Base-by-base conservation (phyloP, 306 rosid genomes). In the Heteromeles arbutifolia region DNA sequence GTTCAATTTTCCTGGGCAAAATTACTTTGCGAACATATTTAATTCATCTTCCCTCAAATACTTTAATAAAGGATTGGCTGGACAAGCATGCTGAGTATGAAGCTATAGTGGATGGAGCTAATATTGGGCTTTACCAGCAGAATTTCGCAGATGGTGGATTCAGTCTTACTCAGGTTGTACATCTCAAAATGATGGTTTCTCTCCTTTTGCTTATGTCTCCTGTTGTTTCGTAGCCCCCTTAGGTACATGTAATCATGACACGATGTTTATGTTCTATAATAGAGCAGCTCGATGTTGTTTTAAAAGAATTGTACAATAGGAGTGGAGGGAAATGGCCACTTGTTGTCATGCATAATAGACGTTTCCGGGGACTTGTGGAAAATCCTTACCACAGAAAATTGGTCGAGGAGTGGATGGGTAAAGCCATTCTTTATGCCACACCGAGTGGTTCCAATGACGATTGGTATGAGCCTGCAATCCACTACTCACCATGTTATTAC, bases 141-240 rank as follows among this genome's bases (percentile, higher is more conserved):
- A 95, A 95, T 90, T 95, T 90, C 83, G 90, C 96, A 15, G 96
- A 90, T 71, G 98, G 96, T 76, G 91, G 96, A 83, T 95, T 95
- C 80, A 90, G 88, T 79, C 74, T 85, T 78, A 69, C 88, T 67
- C 97, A 89, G 98, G 98, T 94, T 90, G 77, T 81, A 72, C 54
- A 80, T 75, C 75, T 67, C 57, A 65, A 34, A 37, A 34, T 57
- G 57, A 76, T 48, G 31, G 24, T 64, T 26, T 50, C 45, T 41
- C 59, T 74, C 65, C 1, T n/a, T 75, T 64, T 32, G 41, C 13
- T 17, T 62, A 39, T 22, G 26, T 17, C 43, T 67, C 62, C 52
- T 29, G 57, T 54, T 52, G 34, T 52, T 61, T 34, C 54, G 22
- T 21, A 10, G 15, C 4, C 56, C 56, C 54, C 24, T 67, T 11